Percentiles rank a stretch among this genome's conserved stretches.
Conservation (phyloP, 2,329 filamentous ascomycete genomes). For the Helminthosporium solani region DNA sequence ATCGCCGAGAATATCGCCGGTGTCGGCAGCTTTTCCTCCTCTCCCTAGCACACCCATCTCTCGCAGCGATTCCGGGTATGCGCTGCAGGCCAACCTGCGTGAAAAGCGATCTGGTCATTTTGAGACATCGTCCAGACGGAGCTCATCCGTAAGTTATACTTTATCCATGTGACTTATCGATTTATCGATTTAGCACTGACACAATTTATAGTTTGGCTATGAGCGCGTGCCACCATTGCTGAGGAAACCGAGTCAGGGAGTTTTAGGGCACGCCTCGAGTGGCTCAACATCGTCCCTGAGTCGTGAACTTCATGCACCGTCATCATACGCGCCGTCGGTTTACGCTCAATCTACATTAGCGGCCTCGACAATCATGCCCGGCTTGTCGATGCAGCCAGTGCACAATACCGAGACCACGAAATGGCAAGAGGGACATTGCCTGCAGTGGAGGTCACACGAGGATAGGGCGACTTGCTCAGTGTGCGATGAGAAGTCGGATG, state of each 20-base stretch:
- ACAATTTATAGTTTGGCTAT: slow-evolving; percentile 62
- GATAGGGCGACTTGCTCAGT: slow-evolving; percentile 65
- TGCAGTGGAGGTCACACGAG: slow-evolving; percentile 65
- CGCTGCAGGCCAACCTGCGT: slow-evolving; percentile 77
- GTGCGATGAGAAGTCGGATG: slow-evolving; percentile 72
- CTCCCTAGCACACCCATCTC: slow-evolving; percentile 78
- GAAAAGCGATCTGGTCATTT: slow-evolving; percentile 97
- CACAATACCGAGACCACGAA: slow-evolving; percentile 75
- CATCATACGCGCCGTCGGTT: slow-evolving; percentile 72
- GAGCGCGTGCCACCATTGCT: slow-evolving; percentile 67
- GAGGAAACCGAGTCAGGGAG: slow-evolving; percentile 65
- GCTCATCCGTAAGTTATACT: slow-evolving; percentile 65
- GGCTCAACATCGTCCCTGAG: slow-evolving; percentile 66
- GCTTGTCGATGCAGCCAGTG: slow-evolving; percentile 76
- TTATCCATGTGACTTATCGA: slow-evolving; percentile 5
- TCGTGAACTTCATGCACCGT: slow-evolving; percentile 51
- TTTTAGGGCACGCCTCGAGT: slow-evolving; percentile 65
- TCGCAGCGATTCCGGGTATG: slow-evolving; percentile 87
- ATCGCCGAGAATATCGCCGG: slow-evolving; percentile 67
- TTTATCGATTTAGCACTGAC: slow-evolving; percentile 27
- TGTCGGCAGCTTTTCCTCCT: slow-evolving; percentile 74
- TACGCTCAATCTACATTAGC: slow-evolving; percentile 85
- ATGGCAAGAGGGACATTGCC: slow-evolving; percentile 83
- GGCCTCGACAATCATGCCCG: slow-evolving; percentile 83
- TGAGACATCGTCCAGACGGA: slow-evolving; percentile 75